phyloP scores from a whole-genome alignment of 768 basidiomycete genomes.

The Hericium coralloides region DNA sequence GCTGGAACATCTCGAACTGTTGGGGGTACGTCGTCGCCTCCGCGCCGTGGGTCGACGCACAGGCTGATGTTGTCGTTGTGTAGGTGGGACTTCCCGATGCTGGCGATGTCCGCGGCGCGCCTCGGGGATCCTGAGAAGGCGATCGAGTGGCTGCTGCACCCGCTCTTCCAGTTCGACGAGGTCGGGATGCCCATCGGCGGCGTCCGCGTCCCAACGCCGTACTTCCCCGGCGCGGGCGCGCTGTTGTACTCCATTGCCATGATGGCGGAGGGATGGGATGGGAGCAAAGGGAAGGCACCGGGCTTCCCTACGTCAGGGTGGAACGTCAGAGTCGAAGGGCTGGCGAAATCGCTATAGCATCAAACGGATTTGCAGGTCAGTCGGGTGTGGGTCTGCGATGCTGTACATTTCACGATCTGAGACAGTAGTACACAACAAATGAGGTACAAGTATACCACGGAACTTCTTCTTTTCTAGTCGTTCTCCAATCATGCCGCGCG shows the following conservation, averaged over 20 bases:
- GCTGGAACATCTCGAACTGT: constrained; percentile 46
- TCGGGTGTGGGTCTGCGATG: not conserved
- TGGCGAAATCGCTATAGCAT: not conserved
- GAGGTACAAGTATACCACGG: not conserved
- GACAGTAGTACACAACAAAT: too few species aligned
- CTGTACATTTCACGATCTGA: too few species aligned
- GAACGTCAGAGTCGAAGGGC: not conserved
- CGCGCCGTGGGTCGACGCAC: not conserved
- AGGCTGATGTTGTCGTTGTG: not conserved
- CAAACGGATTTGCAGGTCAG: not conserved
- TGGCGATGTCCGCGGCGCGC: constrained; percentile 53
- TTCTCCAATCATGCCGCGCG: not conserved
- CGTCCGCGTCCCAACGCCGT: constrained; percentile 45
- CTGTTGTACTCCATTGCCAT: constrained; percentile 45
- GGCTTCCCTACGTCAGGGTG: constrained; percentile 26
- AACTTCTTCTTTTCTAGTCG: not conserved
- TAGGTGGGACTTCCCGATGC: constrained; percentile 58
- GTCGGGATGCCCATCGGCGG: constrained; percentile 53
- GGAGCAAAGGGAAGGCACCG: constrained; percentile 24
- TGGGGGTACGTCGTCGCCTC: constrained; percentile 35
- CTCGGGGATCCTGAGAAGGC: constrained; percentile 41
- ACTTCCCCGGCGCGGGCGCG: constrained; percentile 48
- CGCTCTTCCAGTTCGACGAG: constrained; percentile 49
- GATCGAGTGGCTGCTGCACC: constrained; percentile 45
- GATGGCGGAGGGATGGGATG: constrained; percentile 56